Conservation (phyloP, 1,284 basidiomycete genomes). For the Moesziomyces sp. region DNA sequence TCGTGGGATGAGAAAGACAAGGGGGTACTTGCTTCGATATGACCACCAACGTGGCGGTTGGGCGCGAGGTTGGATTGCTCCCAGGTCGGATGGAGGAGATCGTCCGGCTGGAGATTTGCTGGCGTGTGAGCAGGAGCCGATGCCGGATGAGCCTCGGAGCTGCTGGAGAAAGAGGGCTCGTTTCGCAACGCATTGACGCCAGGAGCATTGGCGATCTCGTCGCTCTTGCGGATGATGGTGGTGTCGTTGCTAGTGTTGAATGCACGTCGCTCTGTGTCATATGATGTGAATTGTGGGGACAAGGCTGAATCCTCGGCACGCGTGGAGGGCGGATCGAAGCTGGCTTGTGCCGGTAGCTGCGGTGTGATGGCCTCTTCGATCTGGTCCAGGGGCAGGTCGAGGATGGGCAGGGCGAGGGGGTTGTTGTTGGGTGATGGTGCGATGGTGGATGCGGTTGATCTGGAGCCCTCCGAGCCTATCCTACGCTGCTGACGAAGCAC, state of each 20-base stretch:
- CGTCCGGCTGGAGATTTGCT: slow-evolving; percentile 1
- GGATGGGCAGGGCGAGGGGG: slow-evolving; percentile 16
- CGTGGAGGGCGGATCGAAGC: background rate
- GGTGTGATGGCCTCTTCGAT: slow-evolving; percentile 23
- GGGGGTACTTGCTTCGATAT: background rate
- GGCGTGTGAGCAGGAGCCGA: background rate
- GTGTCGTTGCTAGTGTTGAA: slow-evolving; percentile 30
- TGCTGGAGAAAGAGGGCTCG: slow-evolving; percentile 17
- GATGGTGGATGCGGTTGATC: slow-evolving; percentile 1
- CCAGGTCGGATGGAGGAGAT: slow-evolving; percentile 31
- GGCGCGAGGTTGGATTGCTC: slow-evolving; percentile 11
- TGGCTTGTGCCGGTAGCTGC: background rate
- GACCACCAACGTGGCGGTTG: background rate
- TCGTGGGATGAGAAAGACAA: background rate
- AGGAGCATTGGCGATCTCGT: slow-evolving; percentile 1
- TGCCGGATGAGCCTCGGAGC: slow-evolving; percentile 6
- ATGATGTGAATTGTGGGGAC: too few species aligned
- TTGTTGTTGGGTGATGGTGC: background rate
- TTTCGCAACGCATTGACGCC: background rate
- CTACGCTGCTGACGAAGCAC: slow-evolving; percentile 27
- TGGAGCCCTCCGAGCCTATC: slow-evolving; percentile 29
- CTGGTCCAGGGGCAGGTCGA: slow-evolving; percentile 34
- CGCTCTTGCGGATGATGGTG: slow-evolving; percentile 24
- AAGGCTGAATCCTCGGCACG: background rate
- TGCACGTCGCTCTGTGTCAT: slow-evolving; percentile 4